A percentile compares a stretch with the other conserved stretches of the same genome.
These are phyloP conservation scores for Colletotrichum chrysophilum DNA, from an alignment of 2,329 filamentous ascomycete species.

Conservation along the genomic window DNA sequence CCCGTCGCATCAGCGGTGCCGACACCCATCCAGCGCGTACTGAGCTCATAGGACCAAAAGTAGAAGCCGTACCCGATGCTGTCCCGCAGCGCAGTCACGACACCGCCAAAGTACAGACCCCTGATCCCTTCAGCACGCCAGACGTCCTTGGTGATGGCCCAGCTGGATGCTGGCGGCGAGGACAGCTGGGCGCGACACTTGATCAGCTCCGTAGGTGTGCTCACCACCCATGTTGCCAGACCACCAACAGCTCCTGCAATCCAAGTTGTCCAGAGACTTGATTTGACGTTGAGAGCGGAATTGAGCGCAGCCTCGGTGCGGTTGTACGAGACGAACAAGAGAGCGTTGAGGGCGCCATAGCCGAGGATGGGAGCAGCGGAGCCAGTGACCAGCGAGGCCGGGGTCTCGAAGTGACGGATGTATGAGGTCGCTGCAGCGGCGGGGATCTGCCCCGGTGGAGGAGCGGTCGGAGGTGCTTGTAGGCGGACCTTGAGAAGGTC, in stretches of 20 bases:
- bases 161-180: conserved; percentile 56
- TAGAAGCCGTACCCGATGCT: conserved; percentile 97
- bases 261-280: conserved; percentile 72
- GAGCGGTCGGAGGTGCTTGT: conserved; percentile 59
- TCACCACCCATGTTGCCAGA: conserved; percentile 84
- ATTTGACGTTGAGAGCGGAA: conserved; percentile 33
- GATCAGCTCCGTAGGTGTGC: conserved; percentile 86
- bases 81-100: conserved; percentile 82
- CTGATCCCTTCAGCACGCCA: conserved; percentile 61
- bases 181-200: conserved; percentile 85
- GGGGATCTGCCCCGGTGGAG: conserved; percentile 17
- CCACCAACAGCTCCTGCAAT: conserved; percentile 81
- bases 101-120: conserved; percentile 83
- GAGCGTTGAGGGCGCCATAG: conserved; percentile 88
- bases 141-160: conserved; percentile 67
- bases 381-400: conserved; percentile 59
- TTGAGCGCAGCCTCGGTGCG: conserved; percentile 73
- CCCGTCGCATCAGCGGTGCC: conserved; percentile 11
- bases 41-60: conserved; percentile 90
- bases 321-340: conserved; percentile 92
- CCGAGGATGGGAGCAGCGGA: conserved; percentile 85
- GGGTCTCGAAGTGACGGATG: conserved; percentile 37
- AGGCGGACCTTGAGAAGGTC: conserved; percentile 74
- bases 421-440: conserved; percentile 26
- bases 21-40: conserved; percentile 62